phyloP scores from a whole-genome alignment of 306 rosid genomes.

The Pueraria montana region DNA sequence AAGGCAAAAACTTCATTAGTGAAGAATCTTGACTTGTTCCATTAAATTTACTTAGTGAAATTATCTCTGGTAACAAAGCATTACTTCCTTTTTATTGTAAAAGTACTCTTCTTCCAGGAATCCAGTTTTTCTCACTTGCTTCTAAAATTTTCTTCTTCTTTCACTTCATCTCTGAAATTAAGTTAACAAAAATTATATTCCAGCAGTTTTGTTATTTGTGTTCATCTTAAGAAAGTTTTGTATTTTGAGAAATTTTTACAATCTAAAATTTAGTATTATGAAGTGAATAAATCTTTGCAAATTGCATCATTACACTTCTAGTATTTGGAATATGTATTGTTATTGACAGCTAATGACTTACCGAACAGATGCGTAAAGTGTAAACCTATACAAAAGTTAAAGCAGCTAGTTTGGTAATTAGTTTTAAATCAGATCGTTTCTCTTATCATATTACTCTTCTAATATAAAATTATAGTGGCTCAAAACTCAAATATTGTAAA shows the following conservation, averaged over 20 bases:
- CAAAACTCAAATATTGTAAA: constrained; percentile 55
- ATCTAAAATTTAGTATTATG: not conserved
- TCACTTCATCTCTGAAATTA: not conserved
- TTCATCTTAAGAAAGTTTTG: not conserved
- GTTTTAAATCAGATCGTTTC: constrained; percentile 11
- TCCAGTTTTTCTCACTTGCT: not conserved
- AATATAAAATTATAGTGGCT: constrained; percentile 38
- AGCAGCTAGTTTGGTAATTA: constrained; percentile 40
- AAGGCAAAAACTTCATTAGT: not conserved
- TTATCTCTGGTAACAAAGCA: not conserved
- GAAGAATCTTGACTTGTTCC: not conserved
- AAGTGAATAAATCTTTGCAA: not conserved
- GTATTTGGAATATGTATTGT: not conserved
- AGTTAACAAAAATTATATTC: not conserved
- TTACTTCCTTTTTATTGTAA: not conserved
- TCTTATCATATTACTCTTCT: constrained; percentile 15
- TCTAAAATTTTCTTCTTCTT: not conserved
- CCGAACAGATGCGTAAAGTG: constrained; percentile 20
- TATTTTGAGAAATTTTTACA: not conserved
- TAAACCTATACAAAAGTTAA: constrained; percentile 44
- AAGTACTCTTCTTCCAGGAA: not conserved
- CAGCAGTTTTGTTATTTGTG: not conserved
- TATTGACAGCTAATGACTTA: constrained; percentile 25
- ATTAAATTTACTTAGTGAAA: constrained; percentile 5
- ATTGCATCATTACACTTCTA: not conserved